Base-by-base conservation (phyloP, 1,284 basidiomycete species). In the Trametes sp. region DNA sequence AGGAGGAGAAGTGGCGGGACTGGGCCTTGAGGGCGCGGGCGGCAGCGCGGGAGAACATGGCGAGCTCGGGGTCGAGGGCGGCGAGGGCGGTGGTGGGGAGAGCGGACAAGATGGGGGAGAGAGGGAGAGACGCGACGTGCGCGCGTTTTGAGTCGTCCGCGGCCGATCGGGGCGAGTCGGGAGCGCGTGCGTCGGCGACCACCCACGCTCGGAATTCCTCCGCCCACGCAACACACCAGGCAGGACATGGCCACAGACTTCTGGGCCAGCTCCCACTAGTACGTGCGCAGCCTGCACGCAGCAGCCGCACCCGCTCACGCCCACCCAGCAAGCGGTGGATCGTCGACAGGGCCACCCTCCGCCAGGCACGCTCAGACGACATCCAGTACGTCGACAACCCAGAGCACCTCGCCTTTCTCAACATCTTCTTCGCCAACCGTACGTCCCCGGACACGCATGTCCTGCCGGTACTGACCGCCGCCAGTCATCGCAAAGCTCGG, bases 361-460 rank as follows among this genome's bases (percentile, higher is more conserved):
- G 81, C 58, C 83, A 86, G 65, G 89, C 95, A n/a, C 87, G 94
- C 31, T 76, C 82, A 1, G 84, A 90, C 56, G 96, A 97, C 74
- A 75, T 90, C 58, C 83, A 84, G 58, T 94, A 94, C 74, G 89
- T 93, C 44, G 88, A 89, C 24, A 86, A 89, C 58, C 83, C 87
- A 5, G 87, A 92, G 60, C 81, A 90, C 70, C 81, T 96, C 61
- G 88, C 90, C 50, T 91, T 94, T 72, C 81, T 96, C 50, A 84
- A 86, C 44, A 92, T 97, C 60, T 96, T 92, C 78, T 95, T 95
- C 71, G 90, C 90, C 31, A 92, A 93, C 69, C 81, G 93, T 94
- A 61, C 61, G 83, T 74, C 21, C 45, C 11, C 26, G 59, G 53
- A 21, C n/a, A 55, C 5, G 31, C 42, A 29, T n/a, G 4, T 10